A percentile compares a stretch with the other conserved stretches of the same genome.
phyloP scores from a whole-genome alignment of 2,329 filamentous ascomycete species.

The Penicillium aurantiogriseum region DNA sequence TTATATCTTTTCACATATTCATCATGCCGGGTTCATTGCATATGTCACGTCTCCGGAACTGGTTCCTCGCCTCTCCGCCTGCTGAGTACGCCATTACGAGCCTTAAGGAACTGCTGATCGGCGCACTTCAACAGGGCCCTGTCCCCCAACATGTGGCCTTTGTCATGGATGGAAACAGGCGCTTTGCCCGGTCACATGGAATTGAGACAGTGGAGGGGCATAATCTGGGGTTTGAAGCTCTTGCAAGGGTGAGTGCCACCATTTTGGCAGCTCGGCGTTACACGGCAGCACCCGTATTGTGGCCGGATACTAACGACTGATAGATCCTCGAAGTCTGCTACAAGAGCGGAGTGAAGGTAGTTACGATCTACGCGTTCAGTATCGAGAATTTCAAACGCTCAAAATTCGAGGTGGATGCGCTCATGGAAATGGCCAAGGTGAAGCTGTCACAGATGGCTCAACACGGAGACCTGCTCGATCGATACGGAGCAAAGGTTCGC shows the following conservation, averaged over 20 bases:
- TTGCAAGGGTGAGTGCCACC: constrained; percentile 67
- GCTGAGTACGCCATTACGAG: constrained; percentile 83
- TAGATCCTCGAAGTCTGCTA: constrained; percentile 97
- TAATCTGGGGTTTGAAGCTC: constrained; percentile 89
- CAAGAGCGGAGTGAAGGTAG: constrained; percentile 92
- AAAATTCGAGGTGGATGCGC: constrained; percentile 90
- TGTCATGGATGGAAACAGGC: constrained; percentile 97
- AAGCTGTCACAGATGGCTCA: constrained; percentile 89
- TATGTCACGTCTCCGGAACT: constrained; percentile 63
- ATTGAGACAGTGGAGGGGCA: constrained; percentile 98
- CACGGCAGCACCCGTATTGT: background rate
- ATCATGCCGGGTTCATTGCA: constrained; percentile 54
- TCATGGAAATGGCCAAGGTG: constrained; percentile 97
- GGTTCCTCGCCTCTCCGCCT: constrained; percentile 84
- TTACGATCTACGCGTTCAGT: constrained; percentile 97
- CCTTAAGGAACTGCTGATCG: constrained; percentile 80
- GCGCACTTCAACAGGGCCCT: constrained; percentile 82
- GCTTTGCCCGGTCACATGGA: constrained; percentile 83
- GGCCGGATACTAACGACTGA: constrained; percentile 2
- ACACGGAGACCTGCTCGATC: constrained; percentile 88
- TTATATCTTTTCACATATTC: constrained; percentile 8
- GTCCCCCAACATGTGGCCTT: constrained; percentile 97
- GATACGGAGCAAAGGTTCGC: constrained; percentile 83
- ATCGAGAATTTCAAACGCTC: constrained; percentile 99
- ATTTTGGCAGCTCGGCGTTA: background rate